Conservation (phyloP, 2,329 filamentous ascomycete species). For the Calonectria pseudoreteaudii region DNA sequence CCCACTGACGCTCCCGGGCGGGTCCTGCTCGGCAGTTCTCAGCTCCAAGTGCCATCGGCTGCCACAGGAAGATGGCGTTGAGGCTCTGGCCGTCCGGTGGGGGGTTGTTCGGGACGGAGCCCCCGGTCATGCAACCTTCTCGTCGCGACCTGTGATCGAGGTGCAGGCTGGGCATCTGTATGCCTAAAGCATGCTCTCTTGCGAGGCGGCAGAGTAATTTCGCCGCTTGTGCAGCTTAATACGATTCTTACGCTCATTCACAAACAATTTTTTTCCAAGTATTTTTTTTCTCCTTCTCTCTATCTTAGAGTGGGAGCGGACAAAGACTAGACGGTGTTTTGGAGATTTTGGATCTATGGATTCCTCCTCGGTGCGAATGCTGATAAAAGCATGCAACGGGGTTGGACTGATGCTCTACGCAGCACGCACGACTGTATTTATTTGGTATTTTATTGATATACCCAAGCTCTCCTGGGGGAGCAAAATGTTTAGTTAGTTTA, state of each 20-base stretch:
- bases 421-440: slow-evolving; percentile 5
- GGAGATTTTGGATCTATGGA: neutral
- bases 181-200: slow-evolving; percentile 26
- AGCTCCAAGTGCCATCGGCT: slow-evolving; percentile 60
- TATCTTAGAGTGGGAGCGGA: neutral
- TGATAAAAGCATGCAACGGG: neutral
- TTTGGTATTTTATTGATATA: slow-evolving; percentile 20
- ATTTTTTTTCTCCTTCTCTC: neutral
- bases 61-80: slow-evolving; percentile 48
- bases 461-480: slow-evolving; percentile 23
- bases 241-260: neutral
- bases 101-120: slow-evolving; percentile 57
- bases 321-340: slow-evolving; percentile 16
- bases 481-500: slow-evolving; percentile 14
- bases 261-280: neutral
- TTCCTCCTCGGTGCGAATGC: neutral
- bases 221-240: neutral
- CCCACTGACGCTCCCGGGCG: slow-evolving; percentile 60
- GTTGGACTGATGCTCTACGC: neutral
- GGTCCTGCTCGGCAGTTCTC: slow-evolving; percentile 64
- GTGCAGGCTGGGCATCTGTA: slow-evolving; percentile 44
- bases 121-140: slow-evolving; percentile 59
- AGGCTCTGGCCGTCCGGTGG: slow-evolving; percentile 55
- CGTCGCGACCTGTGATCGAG: slow-evolving; percentile 47
- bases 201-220: neutral